A percentile compares a stretch with the other conserved stretches of the same genome.
Conservation (phyloP, 495 filamentous ascomycete genomes). For the Parathielavia appendiculata region DNA sequence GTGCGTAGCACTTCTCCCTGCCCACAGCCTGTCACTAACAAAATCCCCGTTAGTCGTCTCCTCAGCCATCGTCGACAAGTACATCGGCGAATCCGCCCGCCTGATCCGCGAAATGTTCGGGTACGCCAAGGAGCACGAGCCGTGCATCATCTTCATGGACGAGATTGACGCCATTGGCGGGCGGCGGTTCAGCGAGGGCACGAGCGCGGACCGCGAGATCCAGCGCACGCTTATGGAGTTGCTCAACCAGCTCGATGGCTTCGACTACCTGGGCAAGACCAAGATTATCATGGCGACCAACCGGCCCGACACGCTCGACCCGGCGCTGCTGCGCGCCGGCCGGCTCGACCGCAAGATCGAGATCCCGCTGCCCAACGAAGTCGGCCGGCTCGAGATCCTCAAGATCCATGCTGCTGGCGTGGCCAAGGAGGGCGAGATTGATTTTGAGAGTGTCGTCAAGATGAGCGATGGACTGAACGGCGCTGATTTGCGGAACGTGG, state of each 20-base stretch:
- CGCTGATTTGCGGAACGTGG: conserved; percentile 94
- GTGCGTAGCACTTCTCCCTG: conserved; percentile 41
- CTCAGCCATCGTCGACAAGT: conserved; percentile 99
- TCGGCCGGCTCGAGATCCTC: conserved; percentile 92
- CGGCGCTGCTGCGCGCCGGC: conserved; percentile 87
- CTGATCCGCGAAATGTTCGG: conserved; percentile 99
- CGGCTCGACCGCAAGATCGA: conserved; percentile 97
- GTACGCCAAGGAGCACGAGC: conserved; percentile 98
- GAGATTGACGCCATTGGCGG: conserved; percentile 99
- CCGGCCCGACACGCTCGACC: conserved; percentile 94
- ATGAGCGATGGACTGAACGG: conserved; percentile 99
- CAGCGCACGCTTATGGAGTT: conserved; percentile 99
- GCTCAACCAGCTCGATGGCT: conserved; percentile 97
- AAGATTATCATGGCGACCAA: conserved; percentile 99
- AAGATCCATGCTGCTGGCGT: conserved; percentile 95
- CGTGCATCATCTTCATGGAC: conserved; percentile 99
- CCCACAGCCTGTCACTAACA: not conserved
- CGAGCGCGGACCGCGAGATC: conserved; percentile 96
- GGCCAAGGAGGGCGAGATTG: conserved; percentile 87
- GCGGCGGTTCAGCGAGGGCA: conserved; percentile 95
- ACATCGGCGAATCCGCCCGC: conserved; percentile 96
- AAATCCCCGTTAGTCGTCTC: conserved; percentile 68
- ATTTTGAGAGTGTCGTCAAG: conserved; percentile 99
- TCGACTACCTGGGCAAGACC: conserved; percentile 98
- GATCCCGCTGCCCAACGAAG: conserved; percentile 98